phyloP scores from a whole-genome alignment of 139 green algal genomes.

The Deuterostichococcus epilithicus region DNA sequence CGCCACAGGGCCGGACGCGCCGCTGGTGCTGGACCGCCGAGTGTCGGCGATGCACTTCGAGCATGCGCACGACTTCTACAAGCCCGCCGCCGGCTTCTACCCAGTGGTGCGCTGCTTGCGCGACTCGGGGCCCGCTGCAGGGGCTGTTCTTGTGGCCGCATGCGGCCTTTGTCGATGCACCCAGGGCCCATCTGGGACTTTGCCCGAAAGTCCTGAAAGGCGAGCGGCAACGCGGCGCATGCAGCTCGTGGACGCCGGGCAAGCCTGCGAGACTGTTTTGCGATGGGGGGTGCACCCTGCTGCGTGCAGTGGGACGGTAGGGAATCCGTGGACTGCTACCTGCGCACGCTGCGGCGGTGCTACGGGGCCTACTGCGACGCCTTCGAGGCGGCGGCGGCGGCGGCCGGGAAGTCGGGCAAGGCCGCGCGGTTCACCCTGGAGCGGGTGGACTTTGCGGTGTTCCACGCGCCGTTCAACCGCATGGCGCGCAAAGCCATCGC shows the following conservation, averaged over 20 bases:
- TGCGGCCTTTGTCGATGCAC: background rate
- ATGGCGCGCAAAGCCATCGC: slow-evolving; percentile 71
- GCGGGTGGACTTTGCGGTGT: slow-evolving; percentile 44
- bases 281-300: too few relatives aligned
- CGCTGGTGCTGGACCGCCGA: slow-evolving; percentile 63
- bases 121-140: too few relatives aligned
- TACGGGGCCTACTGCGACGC: slow-evolving; percentile 33
- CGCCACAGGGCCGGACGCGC: slow-evolving; percentile 56
- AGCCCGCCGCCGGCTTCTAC: slow-evolving; percentile 62
- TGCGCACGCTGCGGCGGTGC: slow-evolving; percentile 48
- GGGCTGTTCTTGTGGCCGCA: too few relatives aligned
- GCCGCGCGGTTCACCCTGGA: background rate
- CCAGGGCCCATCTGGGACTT: background rate
- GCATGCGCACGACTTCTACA: slow-evolving; percentile 83
- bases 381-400: slow-evolving; percentile 9
- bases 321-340: slow-evolving; percentile 54
- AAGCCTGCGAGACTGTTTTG: too few relatives aligned
- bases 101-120: slow-evolving; percentile 55
- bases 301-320: slow-evolving; percentile 52
- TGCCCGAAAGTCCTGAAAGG: too few relatives aligned
- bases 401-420: background rate
- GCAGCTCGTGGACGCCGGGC: too few relatives aligned
- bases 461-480: slow-evolving; percentile 78
- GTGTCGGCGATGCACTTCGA: slow-evolving; percentile 50
- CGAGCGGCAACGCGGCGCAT: too few relatives aligned